Conservation (phyloP, 306 rosid species). For the Dalbergia cochinchinensis region DNA sequence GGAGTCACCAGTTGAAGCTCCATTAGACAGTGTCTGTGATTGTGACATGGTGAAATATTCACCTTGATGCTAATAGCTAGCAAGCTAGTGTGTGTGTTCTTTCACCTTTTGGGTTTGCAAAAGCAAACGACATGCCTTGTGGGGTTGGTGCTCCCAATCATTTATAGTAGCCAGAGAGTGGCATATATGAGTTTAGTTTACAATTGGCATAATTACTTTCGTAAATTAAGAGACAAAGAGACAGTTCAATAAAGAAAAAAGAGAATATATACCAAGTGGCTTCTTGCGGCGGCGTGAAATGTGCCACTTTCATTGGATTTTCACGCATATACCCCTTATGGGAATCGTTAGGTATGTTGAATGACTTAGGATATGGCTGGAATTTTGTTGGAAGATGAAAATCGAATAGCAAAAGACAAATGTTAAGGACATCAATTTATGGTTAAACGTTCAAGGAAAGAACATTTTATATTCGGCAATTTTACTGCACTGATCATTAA, state of each 20-base stretch:
- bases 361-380: slow-evolving; percentile 26
- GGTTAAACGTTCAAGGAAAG: slow-evolving; percentile 5
- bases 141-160: slow-evolving; percentile 3
- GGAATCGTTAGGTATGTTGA: not conserved
- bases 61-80: not conserved
- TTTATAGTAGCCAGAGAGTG: slow-evolving; percentile 28
- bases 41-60: slow-evolving; percentile 40
- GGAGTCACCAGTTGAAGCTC: not conserved
- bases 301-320: slow-evolving; percentile 35
- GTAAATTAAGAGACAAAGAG: not conserved
- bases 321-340: slow-evolving; percentile 28
- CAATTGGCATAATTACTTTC: slow-evolving; percentile 36
- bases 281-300: slow-evolving; percentile 47
- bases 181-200: not conserved
- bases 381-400: slow-evolving; percentile 24
- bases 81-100: not conserved
- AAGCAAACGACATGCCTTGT: slow-evolving; percentile 31
- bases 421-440: not conserved
- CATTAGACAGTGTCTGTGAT: not conserved
- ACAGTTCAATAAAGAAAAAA: not conserved
- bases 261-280: slow-evolving; percentile 37
- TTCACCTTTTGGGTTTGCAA: not conserved
- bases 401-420: not conserved
- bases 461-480: not conserved
- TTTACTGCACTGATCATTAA: not conserved